A percentile compares a stretch with the other conserved stretches of the same genome.
Conservation (phyloP, 768 basidiomycete genomes). For the Gloeostereum incarnatum region DNA sequence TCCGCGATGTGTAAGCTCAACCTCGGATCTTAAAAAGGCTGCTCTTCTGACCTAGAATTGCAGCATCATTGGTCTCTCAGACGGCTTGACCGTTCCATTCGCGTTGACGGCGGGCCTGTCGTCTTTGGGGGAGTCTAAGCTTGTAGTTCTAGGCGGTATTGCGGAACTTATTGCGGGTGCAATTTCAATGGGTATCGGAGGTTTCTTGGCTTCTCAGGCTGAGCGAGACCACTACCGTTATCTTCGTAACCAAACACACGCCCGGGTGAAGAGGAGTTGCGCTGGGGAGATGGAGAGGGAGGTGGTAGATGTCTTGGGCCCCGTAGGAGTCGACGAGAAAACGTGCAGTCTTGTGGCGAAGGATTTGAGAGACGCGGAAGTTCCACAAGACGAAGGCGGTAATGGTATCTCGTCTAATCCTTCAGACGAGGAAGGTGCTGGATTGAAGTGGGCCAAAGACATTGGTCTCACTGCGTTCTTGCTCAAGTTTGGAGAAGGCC, state of each 20-base stretch:
- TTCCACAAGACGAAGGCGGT: slow-evolving; percentile 15
- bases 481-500: slow-evolving; percentile 90
- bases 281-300: slow-evolving; percentile 96
- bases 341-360: slow-evolving; percentile 74
- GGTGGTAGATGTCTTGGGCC: slow-evolving; percentile 78
- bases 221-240: slow-evolving; percentile 94
- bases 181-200: slow-evolving; percentile 97
- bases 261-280: slow-evolving; percentile 83
- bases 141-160: slow-evolving; percentile 92
- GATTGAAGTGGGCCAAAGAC: slow-evolving; percentile 60
- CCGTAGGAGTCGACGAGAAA: slow-evolving; percentile 81
- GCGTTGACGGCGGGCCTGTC: slow-evolving; percentile 85
- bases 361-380: slow-evolving; percentile 61
- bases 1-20: slow-evolving; percentile 71
- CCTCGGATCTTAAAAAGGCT: neutral
- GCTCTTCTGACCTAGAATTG: neutral
- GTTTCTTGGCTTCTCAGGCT: slow-evolving; percentile 94
- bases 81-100: slow-evolving; percentile 88
- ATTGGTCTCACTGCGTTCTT: slow-evolving; percentile 90
- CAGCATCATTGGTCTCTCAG: slow-evolving; percentile 85
- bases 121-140: slow-evolving; percentile 76
- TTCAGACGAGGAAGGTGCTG: slow-evolving; percentile 45
- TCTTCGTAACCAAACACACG: slow-evolving; percentile 60
- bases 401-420: neutral
- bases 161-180: slow-evolving; percentile 96